Evolutionary conservation across 192 early-diverging fungal species (phyloP), one percentile per base, ranked within the genome.

Genomic region (Mortierella claussenii): DNA sequence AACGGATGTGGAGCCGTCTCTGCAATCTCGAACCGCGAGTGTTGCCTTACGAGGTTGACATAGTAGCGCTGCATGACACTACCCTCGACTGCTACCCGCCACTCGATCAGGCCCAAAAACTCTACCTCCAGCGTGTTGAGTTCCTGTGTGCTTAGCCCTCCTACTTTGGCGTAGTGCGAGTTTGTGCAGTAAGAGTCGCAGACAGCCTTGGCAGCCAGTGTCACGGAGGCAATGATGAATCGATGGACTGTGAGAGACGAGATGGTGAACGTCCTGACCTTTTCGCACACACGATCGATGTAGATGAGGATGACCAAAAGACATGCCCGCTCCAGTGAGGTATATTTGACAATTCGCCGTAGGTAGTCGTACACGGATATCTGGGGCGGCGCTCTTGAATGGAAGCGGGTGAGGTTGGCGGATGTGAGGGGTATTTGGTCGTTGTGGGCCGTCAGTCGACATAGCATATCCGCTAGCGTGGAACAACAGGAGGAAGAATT

Each of bases 151-250:
- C 91, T 89, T 31, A 99, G 87, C 24, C 98, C 98, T 20, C 98
- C 98, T 17, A 99, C 95, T 71, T 93, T 93, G 1, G 96, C 97
- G 80, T 95, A 99, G 69, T 95, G 93, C 17, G 91, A 84, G 74
- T 99, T 99, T 18, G 97, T 98, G 67, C 94, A 93, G 65, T 98
- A 98, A 26, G 91, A 93, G 70, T 98, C 97, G 58, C 92, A 96
- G 55, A 98, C 64, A 0, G 92, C 90, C 74, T 98, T 98, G 46
- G 92, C 89, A 0, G 93, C 91, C 30, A 93, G 85, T 0, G 93
- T 97, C 13, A 95, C 81, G 7, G 94, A 93, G 2, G 96, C 83
- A 13, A 97, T 97, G 9, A 98, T 85, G 78, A 98, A 98, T 49
- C 96, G 90, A 65, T 98, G 96, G 6, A 94, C 94, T 4, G 96